Base-by-base conservation (phyloP, 352 stramenopile genomes). In the Phytopythium sindhum region DNA sequence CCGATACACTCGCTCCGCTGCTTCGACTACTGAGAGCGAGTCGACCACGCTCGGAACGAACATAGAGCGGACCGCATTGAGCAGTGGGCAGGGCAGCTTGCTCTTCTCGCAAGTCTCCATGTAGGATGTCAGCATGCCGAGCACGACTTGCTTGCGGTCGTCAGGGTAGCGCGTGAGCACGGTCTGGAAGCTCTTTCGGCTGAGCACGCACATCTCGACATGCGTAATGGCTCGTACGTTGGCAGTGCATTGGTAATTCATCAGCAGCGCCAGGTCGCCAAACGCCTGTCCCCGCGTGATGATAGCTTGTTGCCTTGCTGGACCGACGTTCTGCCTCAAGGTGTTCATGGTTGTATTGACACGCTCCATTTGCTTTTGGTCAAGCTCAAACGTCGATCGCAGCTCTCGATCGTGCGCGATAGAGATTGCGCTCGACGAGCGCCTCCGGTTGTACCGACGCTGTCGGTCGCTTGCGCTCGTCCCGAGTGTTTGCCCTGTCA, bases 121-220 rank as follows among this genome's bases (percentile, higher is more conserved):
- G 53, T 74, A 76, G 2, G 63, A 70, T 24, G 61, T 44, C 5
- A 78, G 57, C 68, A 78, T 75, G 26, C 67, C 63, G n/a, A 74
- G 56, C 10, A 78, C 42, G 10, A 78, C 68, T 29, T 55, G 66
- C 8, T 33, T 59, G n/a, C 66, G 75, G 41, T 85, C 74, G 0
- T 67, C 54, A 0, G 75, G 73, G 55, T 79, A 80, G 10, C 69
- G 63, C 12, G 67, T 51, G 4, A 86, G 55, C 4, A 87, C 45
- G 3, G 60, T 60, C 26, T 84, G 75, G 57, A 86, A 86, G 7
- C 52, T 53, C 4, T 79, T 61, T 42, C 75, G 67, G 4, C 60
- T 66, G 24, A 88, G 50, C 10, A 83, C 74, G 57, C 79, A 83
- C 67, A 88, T 79, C 55, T 86, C 77, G 7, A 84, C 75, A 56